Evolutionary conservation across 495 filamentous ascomycete genomes (phyloP), one percentile per base, ranked within the genome.

Genomic region (Delitschia confertaspora): DNA sequence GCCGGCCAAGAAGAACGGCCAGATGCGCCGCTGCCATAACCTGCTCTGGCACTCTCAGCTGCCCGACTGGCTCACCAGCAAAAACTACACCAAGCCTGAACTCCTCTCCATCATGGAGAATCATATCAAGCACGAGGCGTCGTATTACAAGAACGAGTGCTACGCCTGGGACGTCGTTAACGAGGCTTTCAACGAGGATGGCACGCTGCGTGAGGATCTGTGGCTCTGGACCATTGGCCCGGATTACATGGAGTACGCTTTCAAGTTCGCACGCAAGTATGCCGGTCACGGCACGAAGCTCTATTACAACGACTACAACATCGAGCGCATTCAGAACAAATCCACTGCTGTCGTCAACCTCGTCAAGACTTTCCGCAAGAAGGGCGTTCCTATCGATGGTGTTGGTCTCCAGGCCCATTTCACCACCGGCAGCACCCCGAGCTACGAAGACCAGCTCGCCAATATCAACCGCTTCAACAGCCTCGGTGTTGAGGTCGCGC

Each of bases 281-380:
- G 66, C 24, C 2, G 18, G 74, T 49, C 65, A 65, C 3, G 48
- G 50, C 34, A 63, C 61, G 14, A 74, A 72, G 57, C 69, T 76
- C 24, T 84, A 81, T 67, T 79, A 82, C 66, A 85, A 84, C 63
- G 76, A 81, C 65, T 80, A 79, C 65, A 74, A 74, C 58, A 71
- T 80, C 49, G 76, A 79, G 59, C 64, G 62, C 51, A 63, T 68
- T 29, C 65, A 67, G 19, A 53, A 64, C 54, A 80, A 80, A 60
- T 62, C 69, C 16, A 47, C 57, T 33, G 57, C 54, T 7, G 65
- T 71, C 16, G 50, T 72, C 16, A 45, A 62, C 20, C 55, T 80
- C 27, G 69, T 79, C 49, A 46, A 56, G 29, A 58, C 69, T 13
- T 47, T 79, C 38, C 59, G 70, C 51, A 47, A 44, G 19, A 65